Evolutionary conservation across 73 alveolate genomes (phyloP).

Genomic region (Paramecium bursaria): DNA sequence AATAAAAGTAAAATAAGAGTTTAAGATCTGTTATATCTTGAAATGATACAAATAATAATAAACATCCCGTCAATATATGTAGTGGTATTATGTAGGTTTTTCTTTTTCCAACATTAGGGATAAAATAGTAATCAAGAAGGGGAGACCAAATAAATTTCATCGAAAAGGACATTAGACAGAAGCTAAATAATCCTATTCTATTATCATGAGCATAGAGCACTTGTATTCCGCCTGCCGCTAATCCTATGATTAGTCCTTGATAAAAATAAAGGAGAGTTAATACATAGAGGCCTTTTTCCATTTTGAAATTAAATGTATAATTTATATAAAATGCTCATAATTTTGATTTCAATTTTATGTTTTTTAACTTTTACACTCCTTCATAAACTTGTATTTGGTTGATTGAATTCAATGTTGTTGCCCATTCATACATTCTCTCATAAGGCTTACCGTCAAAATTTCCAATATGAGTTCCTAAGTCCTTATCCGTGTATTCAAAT

Average conservation of each 20-base stretch:
- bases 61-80: background rate
- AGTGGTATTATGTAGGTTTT: slow-evolving; percentile 41
- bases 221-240: slow-evolving; percentile 56
- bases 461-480: background rate
- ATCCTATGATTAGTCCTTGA: slow-evolving; percentile 46
- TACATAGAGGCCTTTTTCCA: no score
- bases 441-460: slow-evolving; percentile 18
- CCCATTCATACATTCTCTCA: slow-evolving; percentile 11
- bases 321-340: no score
- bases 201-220: slow-evolving; percentile 31
- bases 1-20: slow-evolving; percentile 26
- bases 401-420: background rate
- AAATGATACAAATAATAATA: background rate
- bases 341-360: slow-evolving; percentile 20
- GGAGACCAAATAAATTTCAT: slow-evolving; percentile 57
- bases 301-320: no score
- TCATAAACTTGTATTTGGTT: background rate
- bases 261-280: slow-evolving; percentile 47
- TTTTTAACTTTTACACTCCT: slow-evolving; percentile 1
- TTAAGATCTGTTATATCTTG: slow-evolving; percentile 4
- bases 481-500: background rate
- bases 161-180: slow-evolving; percentile 18
- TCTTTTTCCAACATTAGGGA: slow-evolving; percentile 24
- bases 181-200: slow-evolving; percentile 32
- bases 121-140: slow-evolving; percentile 40